These are phyloP conservation scores for Pneumocystis canis DNA, from an alignment of 1,139 yeast species.

Conservation along the genomic window DNA sequence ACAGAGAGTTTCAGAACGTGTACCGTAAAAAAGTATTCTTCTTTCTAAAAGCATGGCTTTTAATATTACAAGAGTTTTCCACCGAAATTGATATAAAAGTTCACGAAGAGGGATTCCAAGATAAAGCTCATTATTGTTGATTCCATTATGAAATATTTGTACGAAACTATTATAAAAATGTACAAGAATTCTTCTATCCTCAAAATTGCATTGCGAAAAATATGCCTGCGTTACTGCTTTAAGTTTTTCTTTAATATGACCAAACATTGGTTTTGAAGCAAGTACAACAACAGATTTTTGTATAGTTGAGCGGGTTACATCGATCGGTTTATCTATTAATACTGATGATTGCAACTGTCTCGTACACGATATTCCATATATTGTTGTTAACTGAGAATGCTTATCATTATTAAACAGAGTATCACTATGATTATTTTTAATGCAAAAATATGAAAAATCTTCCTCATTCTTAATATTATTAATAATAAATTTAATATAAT, in stretches of 20 bases:
- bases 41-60: conserved; percentile 69
- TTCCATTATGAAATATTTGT: conserved; percentile 27
- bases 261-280: conserved; percentile 70
- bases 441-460: conserved; percentile 85
- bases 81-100: conserved; percentile 44
- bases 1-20: conserved; percentile 66
- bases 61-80: conserved; percentile 50
- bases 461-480: conserved; percentile 44
- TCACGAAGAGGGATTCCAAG: conserved; percentile 62
- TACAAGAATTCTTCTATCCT: conserved; percentile 52
- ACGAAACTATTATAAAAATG: conserved; percentile 62
- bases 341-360: conserved; percentile 61
- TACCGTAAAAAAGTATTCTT: conserved; percentile 47
- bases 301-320: conserved; percentile 73
- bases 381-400: conserved; percentile 49
- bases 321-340: conserved; percentile 42
- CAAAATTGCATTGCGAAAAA: conserved; percentile 65
- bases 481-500: not conserved
- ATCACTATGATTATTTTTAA: not conserved
- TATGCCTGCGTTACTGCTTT: conserved; percentile 80
- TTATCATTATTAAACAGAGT: not conserved
- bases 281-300: conserved; percentile 88
- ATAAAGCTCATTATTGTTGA: conserved; percentile 45
- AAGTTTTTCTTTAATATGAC: conserved; percentile 72
- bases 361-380: conserved; percentile 89